Evolutionary conservation across 352 stramenopile species (phyloP), one percentile per base, ranked within the genome.

Genomic region (Phytophthora litchii): DNA sequence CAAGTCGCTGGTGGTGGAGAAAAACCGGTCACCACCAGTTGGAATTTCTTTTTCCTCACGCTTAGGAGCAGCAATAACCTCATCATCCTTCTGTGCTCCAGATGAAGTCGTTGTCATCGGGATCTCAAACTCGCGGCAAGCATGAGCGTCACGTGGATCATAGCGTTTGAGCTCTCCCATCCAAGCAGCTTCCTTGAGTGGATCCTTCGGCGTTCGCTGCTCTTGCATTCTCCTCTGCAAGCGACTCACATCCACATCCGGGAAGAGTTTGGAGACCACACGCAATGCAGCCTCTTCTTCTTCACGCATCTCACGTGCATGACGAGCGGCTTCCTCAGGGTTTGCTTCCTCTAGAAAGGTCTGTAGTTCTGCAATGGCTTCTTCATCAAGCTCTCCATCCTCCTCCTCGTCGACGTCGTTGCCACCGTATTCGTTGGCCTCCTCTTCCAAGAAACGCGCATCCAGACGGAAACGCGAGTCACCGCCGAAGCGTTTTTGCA

Each of bases 381-480:
- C 56, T 9, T 76, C 56, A 3, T 70, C 56, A 3, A 56, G 37
- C n/a, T 64, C 34, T 12, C 63, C 16, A 0, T 69, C 52, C 3
- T 54, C 63, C 0, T 62, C 66, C 1, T 84, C 67, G 1, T 68
- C 73, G 6, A 75, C 67, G 21, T 82, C 59, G 20, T 75, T 80
- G 7, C 72, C 78, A 21, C 70, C 74, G 32, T 71, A 89, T 43
- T 89, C 81, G 19, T 89, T 79, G 31, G 80, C 74, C 8, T 86
- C 72, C 23, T 83, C 66, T 29, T 90, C 83, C 34, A 91, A 74
- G 64, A 93, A 93, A 3, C 83, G 81, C 16, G 77, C 78, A 53
- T 93, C 83, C 46, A 93, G 68, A 34, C 80, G 79, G 67, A 93
- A 93, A 42, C 83, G 83, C 64, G 87, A 70, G 54, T 93, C 83